Evolutionary conservation across 331 rosid genomes (phyloP), one percentile per base, ranked within the genome.

Genomic region (Malus hybrid): DNA sequence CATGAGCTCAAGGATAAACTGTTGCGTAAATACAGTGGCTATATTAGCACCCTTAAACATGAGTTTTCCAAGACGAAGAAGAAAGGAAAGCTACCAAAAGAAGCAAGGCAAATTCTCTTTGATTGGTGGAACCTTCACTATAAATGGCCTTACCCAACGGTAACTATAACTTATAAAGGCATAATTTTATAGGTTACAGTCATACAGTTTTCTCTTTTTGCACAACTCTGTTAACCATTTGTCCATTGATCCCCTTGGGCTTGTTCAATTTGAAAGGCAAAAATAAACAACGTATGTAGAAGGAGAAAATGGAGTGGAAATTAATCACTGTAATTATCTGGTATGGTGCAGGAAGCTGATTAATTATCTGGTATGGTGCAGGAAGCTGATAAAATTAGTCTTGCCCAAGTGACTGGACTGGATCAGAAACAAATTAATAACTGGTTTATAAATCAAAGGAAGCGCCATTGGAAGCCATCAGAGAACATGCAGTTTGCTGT

Each of bases 141-240:
- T 65, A 87, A 85, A 79, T 92, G 97, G 97, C 97, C 97, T 4
- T 92, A 92, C 77, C 96, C 97, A 14, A 90, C 96, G 75, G 97
- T 91, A 84, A 77, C 20, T 15, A 16, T 28, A 14, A 62, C 7
- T 15, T 52, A 52, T 52, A 52, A 52, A 3, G 7, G 57, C 57
- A 6, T 52, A 18, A 16, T 16, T 52, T 52, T 52, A 6, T 52
- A 52, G 1, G 9, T 52, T 52, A 5, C 57, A 16, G 12, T 39
- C 56, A 16, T 52, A 52, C 57, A 4, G 57, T 52, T 18, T 6
- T 16, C 57, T 16, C 20, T 0, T 16, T 52, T 1, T 52, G 20
- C 20, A 16, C 57, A 52, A 52, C 9, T 52, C 1, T 52, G 10
- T 52, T 15, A 2, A 52, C 56, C 2, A 39, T 50, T 50, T 52